phyloP scores from a whole-genome alignment of 1,284 basidiomycete genomes.

The Leccinum proliferum region DNA sequence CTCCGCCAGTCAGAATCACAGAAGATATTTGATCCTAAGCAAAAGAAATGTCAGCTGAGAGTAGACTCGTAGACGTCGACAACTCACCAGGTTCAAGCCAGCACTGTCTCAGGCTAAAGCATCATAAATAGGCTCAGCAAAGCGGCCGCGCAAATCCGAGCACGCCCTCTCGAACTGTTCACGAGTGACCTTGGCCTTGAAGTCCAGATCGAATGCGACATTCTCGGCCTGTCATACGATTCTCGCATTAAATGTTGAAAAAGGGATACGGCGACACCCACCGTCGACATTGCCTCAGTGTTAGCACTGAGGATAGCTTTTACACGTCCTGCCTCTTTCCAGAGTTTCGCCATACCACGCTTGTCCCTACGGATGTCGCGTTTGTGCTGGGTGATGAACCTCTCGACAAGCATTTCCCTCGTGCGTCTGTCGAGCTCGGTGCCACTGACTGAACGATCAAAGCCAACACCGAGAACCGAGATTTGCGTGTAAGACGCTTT shows the following conservation, averaged over 20 bases:
- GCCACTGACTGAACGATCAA: slow-evolving; percentile 75
- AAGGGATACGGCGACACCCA: slow-evolving; percentile 34
- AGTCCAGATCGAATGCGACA: slow-evolving; percentile 88
- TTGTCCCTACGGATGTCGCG: slow-evolving; percentile 68
- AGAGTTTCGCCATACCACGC: slow-evolving; percentile 87
- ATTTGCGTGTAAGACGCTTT: slow-evolving; percentile 64
- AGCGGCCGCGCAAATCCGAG: slow-evolving; percentile 57
- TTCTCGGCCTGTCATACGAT: slow-evolving; percentile 68
- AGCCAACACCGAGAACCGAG: slow-evolving; percentile 75
- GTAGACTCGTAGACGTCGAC: not conserved
- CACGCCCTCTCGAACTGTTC: slow-evolving; percentile 73
- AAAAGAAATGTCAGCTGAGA: slow-evolving; percentile 3
- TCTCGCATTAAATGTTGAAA: slow-evolving; percentile 3
- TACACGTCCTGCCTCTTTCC: slow-evolving; percentile 89
- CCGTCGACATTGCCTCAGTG: slow-evolving; percentile 66
- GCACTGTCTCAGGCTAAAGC: slow-evolving; percentile 58
- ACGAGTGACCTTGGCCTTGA: slow-evolving; percentile 73
- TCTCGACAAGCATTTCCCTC: slow-evolving; percentile 74
- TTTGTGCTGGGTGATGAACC: slow-evolving; percentile 68
- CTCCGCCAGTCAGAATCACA: slow-evolving; percentile 89
- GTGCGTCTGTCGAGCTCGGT: slow-evolving; percentile 81
- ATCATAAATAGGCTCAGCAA: slow-evolving; percentile 71
- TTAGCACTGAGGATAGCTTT: slow-evolving; percentile 96
- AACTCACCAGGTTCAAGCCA: slow-evolving; percentile 55
- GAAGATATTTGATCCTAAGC: slow-evolving; percentile 72